Evolutionary conservation across 805 yeast species (phyloP).

Genomic region (Schwanniomyces occidentalis): DNA sequence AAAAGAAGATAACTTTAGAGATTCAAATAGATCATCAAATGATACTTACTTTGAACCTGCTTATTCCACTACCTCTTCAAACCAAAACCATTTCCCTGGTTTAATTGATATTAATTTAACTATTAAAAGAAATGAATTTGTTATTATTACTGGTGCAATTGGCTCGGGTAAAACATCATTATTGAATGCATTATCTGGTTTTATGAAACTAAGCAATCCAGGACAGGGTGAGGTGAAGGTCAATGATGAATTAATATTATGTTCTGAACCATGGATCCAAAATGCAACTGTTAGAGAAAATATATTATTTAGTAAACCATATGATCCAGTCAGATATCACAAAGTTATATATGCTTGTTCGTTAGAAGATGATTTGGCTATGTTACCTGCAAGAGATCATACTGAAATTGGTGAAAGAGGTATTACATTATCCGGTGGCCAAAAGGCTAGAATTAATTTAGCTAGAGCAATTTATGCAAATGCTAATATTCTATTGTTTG

Average conservation of each 20-base stretch:
- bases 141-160: conserved; percentile 43
- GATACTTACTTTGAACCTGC: conserved; percentile 12
- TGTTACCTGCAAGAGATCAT: conserved; percentile 36
- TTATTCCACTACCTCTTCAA: conserved; percentile 8
- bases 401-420: conserved; percentile 49
- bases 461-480: conserved; percentile 43
- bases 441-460: conserved; percentile 45
- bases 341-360: conserved; percentile 38
- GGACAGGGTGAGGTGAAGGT: conserved; percentile 23
- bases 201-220: conserved; percentile 34
- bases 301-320: conserved; percentile 37
- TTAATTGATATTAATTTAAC: conserved; percentile 32
- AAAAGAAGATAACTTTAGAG: conserved; percentile 1
- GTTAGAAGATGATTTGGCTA: conserved; percentile 36
- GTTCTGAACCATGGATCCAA: conserved; percentile 45
- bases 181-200: conserved; percentile 40
- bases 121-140: conserved; percentile 34
- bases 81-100: conserved; percentile 27
- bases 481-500: conserved; percentile 35
- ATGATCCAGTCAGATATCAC: conserved; percentile 27
- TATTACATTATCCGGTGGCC: conserved; percentile 46
- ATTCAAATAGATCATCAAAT: conserved; percentile 9
- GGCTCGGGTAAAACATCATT: conserved; percentile 47
- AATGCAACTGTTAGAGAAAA: conserved; percentile 42
- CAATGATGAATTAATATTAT: conserved; percentile 32